A percentile compares a stretch with the other conserved stretches of the same genome.
Conservation (phyloP, 768 basidiomycete species). For the Tricholoma furcatifolium region DNA sequence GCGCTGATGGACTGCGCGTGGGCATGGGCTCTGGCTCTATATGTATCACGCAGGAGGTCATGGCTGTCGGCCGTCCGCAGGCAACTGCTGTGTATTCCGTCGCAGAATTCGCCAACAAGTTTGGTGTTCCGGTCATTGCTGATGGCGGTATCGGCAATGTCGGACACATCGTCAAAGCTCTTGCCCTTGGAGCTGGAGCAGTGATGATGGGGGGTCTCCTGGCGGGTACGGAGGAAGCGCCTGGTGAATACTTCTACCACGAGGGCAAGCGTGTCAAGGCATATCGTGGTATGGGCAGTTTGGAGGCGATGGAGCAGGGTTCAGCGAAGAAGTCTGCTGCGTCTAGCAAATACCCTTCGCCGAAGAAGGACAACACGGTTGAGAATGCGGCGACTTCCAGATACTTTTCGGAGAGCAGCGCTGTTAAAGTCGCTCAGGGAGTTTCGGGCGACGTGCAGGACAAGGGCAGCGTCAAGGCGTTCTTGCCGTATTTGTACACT, state of each 20-base stretch:
- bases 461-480: conserved; percentile 92
- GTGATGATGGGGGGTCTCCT: conserved; percentile 99
- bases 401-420: conserved; percentile 91
- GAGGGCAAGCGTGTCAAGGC: conserved; percentile 99
- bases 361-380: conserved; percentile 44
- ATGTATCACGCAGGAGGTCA: conserved; percentile 99
- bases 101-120: conserved; percentile 87
- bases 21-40: conserved; percentile 99
- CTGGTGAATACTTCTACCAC: conserved; percentile 99
- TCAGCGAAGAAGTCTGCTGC: conserved; percentile 38
- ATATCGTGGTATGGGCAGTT: conserved; percentile 97
- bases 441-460: conserved; percentile 97
- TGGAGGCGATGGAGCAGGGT: conserved; percentile 90
- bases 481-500: conserved; percentile 80
- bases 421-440: conserved; percentile 95
- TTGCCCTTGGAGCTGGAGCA: conserved; percentile 89
- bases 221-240: conserved; percentile 95
- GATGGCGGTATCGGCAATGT: conserved; percentile 96
- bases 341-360: conserved; percentile 45
- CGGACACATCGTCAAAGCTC: conserved; percentile 96
- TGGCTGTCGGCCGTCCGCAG: conserved; percentile 98
- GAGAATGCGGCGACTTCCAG: conserved; percentile 96
- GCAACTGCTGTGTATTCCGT: conserved; percentile 98
- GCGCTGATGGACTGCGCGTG: conserved; percentile 92
- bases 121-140: conserved; percentile 95